Conservation (phyloP, 2,329 filamentous ascomycete genomes). For the Fusarium hostae region DNA sequence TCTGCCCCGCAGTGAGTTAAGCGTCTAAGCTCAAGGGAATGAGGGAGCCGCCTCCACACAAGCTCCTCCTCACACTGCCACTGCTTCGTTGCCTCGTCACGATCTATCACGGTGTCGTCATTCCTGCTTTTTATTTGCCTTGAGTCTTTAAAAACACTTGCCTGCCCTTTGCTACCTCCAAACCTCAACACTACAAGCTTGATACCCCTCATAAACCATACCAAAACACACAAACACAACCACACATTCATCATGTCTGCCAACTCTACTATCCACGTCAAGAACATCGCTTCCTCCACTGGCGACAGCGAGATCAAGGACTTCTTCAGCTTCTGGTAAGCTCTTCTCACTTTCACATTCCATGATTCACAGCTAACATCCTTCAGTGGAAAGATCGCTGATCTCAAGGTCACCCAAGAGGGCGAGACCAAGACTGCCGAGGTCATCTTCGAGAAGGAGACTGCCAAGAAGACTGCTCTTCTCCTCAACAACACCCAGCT, state of each 20-base stretch:
- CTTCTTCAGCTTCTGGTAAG: slow-evolving; percentile 97
- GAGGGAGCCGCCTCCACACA: slow-evolving; percentile 6
- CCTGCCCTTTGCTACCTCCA: neutral
- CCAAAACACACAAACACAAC: slow-evolving; percentile 13
- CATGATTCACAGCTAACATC: slow-evolving; percentile 30
- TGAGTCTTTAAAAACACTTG: slow-evolving; percentile 29
- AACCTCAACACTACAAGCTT: slow-evolving; percentile 18
- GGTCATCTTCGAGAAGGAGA: slow-evolving; percentile 97
- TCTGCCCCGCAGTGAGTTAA: slow-evolving; percentile 41
- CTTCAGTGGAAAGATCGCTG: slow-evolving; percentile 86
- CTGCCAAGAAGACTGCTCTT: slow-evolving; percentile 94
- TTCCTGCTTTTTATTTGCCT: slow-evolving; percentile 19
- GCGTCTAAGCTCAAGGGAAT: neutral
- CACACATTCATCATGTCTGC: slow-evolving; percentile 60
- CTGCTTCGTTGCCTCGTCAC: slow-evolving; percentile 36
- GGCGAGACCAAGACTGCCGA: slow-evolving; percentile 82
- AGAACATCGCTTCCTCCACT: slow-evolving; percentile 85
- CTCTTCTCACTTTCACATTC: neutral
- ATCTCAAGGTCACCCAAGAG: slow-evolving; percentile 77
- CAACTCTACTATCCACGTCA: slow-evolving; percentile 80
- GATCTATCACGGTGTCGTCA: slow-evolving; percentile 36
- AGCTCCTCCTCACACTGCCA: slow-evolving; percentile 23
- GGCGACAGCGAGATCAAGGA: slow-evolving; percentile 91
- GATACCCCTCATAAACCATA: slow-evolving; percentile 24
- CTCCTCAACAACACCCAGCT: slow-evolving; percentile 98